Evolutionary conservation across 2,329 filamentous ascomycete species (phyloP).

Genomic region (Exophiala lecanii-corni): DNA sequence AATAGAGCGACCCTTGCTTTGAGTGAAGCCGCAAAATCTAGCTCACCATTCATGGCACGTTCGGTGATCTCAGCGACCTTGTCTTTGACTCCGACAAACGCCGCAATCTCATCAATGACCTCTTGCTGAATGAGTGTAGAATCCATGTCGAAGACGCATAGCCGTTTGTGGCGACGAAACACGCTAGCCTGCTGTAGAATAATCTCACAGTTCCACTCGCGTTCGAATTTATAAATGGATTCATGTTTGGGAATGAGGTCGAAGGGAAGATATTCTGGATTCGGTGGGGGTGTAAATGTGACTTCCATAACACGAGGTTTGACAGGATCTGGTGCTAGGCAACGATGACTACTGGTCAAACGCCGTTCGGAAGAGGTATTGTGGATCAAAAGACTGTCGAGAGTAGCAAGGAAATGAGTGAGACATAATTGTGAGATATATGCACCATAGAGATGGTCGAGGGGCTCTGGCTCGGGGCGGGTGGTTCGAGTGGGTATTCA

Average conservation of each 20-base stretch:
- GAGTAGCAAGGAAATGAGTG: slow-evolving; percentile 51
- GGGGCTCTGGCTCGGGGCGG: slow-evolving; percentile 49
- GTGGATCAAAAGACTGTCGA: slow-evolving; percentile 39
- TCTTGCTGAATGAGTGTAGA: slow-evolving; percentile 95
- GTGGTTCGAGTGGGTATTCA: slow-evolving; percentile 52
- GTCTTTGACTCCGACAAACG: slow-evolving; percentile 73
- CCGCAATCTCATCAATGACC: slow-evolving; percentile 92
- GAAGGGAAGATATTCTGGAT: slow-evolving; percentile 49
- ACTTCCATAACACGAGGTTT: slow-evolving; percentile 50
- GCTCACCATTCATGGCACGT: slow-evolving; percentile 90
- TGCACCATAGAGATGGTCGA: slow-evolving; percentile 52
- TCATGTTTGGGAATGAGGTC: slow-evolving; percentile 73
- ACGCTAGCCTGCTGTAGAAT: slow-evolving; percentile 69
- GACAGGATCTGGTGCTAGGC: slow-evolving; percentile 37
- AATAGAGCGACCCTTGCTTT: slow-evolving; percentile 75
- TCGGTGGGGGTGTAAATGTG: slow-evolving; percentile 47
- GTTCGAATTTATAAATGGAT: slow-evolving; percentile 76
- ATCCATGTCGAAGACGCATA: slow-evolving; percentile 98
- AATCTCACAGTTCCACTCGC: slow-evolving; percentile 84
- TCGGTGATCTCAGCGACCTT: slow-evolving; percentile 83
- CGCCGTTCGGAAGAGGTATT: slow-evolving; percentile 40
- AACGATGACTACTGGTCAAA: slow-evolving; percentile 44
- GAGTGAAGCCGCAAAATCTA: slow-evolving; percentile 84
- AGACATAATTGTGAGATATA: slow-evolving; percentile 53
- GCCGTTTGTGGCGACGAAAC: slow-evolving; percentile 72